Conservation (phyloP, 495 filamentous ascomycete genomes). For the Penicillium robsamsonii region DNA sequence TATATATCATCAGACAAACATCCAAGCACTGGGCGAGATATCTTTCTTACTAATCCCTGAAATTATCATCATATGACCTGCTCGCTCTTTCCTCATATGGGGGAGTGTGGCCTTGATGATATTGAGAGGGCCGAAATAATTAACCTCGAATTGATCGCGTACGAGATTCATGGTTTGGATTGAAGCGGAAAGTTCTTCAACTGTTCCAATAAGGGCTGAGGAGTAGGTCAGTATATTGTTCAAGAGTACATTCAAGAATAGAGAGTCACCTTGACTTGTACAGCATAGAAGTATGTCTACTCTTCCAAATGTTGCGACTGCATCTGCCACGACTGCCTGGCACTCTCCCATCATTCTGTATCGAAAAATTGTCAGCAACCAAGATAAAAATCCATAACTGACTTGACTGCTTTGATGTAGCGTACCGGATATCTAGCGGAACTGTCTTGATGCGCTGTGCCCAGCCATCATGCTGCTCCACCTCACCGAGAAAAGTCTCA, state of each 20-base stretch:
- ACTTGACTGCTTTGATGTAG: not conserved
- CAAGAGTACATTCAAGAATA: not conserved
- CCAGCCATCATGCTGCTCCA: conserved; percentile 57
- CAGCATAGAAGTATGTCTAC: conserved; percentile 89
- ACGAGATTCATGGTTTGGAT: conserved; percentile 72
- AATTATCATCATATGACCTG: conserved; percentile 85
- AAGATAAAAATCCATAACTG: not conserved
- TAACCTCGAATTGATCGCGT: conserved; percentile 87
- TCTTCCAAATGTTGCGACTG: conserved; percentile 75
- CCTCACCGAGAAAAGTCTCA: conserved; percentile 58
- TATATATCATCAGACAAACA: conserved; percentile 27
- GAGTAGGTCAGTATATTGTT: not conserved
- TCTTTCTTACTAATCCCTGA: conserved; percentile 69
- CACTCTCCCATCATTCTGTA: conserved; percentile 51
- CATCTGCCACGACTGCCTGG: conserved; percentile 84
- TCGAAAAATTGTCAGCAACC: conserved; percentile 14
- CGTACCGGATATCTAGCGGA: conserved; percentile 53
- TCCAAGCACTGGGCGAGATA: not conserved
- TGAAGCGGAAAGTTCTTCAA: conserved; percentile 83
- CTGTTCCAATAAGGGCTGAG: conserved; percentile 78
- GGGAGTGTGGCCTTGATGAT: conserved; percentile 89
- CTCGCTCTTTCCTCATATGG: conserved; percentile 70
- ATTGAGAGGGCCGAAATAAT: conserved; percentile 93
- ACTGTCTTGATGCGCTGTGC: conserved; percentile 42
- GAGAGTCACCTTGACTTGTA: conserved; percentile 67